Percentiles rank a stretch among this genome's conserved stretches.
Evolutionary conservation across 495 filamentous ascomycete species (phyloP).

Genomic region (Penicilliopsis zonata): DNA sequence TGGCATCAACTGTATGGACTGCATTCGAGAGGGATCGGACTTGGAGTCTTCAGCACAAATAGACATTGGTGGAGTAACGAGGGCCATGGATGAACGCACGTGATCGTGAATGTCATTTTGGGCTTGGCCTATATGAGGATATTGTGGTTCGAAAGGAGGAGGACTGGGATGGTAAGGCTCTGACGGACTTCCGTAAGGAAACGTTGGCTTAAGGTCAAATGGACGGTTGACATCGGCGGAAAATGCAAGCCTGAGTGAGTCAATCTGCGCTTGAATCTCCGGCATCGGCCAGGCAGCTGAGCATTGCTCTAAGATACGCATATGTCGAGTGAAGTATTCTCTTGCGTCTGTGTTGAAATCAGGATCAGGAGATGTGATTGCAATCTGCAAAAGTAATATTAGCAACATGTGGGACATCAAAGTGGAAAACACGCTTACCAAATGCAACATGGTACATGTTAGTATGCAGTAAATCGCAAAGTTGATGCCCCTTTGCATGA

Average conservation of each 20-base stretch:
- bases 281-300: conserved; percentile 79
- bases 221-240: conserved; percentile 76
- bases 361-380: conserved; percentile 87
- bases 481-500: conserved; percentile 91
- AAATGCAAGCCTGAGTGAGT: conserved; percentile 84
- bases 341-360: conserved; percentile 75
- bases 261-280: conserved; percentile 83
- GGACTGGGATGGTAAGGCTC: conserved; percentile 52
- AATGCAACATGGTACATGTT: conserved; percentile 88
- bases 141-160: conserved; percentile 39
- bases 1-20: conserved; percentile 67
- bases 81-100: conserved; percentile 64
- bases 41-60: conserved; percentile 62
- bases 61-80: conserved; percentile 75
- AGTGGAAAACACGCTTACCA: conserved; percentile 42
- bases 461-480: conserved; percentile 89
- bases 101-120: conserved; percentile 38
- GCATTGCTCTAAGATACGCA: conserved; percentile 87
- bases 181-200: conserved; percentile 78
- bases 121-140: conserved; percentile 24
- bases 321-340: conserved; percentile 87
- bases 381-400: conserved; percentile 51
- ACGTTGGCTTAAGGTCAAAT: conserved; percentile 79
- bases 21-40: conserved; percentile 67
- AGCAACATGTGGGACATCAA: conserved; percentile 2